Conservation (phyloP, 257 asterid genomes). For the Pogostemon cablin region DNA sequence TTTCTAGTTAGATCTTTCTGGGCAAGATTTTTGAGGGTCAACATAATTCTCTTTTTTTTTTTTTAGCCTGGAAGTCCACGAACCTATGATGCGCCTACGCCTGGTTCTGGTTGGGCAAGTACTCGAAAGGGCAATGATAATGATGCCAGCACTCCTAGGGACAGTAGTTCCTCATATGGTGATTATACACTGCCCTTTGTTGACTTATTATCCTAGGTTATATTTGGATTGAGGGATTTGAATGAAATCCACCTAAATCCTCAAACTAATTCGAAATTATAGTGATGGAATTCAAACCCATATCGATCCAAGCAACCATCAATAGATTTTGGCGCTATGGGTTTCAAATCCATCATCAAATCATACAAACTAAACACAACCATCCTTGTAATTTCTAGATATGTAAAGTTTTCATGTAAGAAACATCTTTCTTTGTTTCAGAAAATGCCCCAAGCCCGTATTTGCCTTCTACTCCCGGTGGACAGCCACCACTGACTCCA, state of each 20-base stretch:
- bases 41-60: not conserved
- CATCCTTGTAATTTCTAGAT: not conserved
- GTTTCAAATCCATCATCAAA: not conserved
- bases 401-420: not conserved
- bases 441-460: conserved; percentile 99
- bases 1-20: not conserved
- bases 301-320: not conserved
- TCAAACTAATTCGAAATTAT: not conserved
- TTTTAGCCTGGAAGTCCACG: conserved; percentile 92
- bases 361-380: not conserved
- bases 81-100: conserved; percentile 96
- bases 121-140: conserved; percentile 56
- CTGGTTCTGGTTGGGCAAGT: conserved; percentile 87
- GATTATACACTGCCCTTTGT: conserved; percentile 18
- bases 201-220: not conserved
- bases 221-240: not conserved
- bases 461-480: conserved; percentile 95
- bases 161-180: conserved; percentile 80
- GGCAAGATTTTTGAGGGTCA: not conserved
- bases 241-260: not conserved
- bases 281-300: not conserved
- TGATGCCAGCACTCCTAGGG: conserved; percentile 92
- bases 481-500: conserved; percentile 97
- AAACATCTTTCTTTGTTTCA: conserved; percentile 26
- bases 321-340: not conserved